phyloP scores from a whole-genome alignment of 192 early-diverging fungal species.

The Podila epicladia region DNA sequence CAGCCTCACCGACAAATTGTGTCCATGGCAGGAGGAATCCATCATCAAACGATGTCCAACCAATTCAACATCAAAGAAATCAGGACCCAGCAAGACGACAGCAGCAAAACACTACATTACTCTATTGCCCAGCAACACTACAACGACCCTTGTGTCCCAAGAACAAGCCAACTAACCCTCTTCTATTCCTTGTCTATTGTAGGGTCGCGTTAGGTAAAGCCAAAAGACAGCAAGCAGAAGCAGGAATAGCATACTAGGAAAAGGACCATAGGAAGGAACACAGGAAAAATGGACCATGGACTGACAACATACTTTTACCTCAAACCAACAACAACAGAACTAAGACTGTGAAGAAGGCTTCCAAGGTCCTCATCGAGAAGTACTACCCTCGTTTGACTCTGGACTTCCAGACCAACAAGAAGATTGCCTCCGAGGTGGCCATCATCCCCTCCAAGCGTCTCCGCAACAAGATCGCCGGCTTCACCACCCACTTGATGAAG shows the following conservation, averaged over 20 bases:
- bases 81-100: neutral
- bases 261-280: neutral
- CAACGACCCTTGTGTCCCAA: neutral
- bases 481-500: conserved; percentile 99
- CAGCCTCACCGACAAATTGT: neutral
- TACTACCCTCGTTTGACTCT: conserved; percentile 99
- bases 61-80: neutral
- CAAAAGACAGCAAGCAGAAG: neutral
- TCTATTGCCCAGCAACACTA: too few relatives aligned
- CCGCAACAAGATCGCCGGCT: conserved; percentile 99
- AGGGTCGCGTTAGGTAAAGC: conserved; percentile 4
- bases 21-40: conserved; percentile 1
- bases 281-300: neutral
- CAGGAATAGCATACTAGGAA: neutral
- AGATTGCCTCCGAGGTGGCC: conserved; percentile 96
- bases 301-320: neutral
- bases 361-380: conserved; percentile 99
- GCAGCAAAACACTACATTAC: too few relatives aligned
- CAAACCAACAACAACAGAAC: conserved; percentile 64
- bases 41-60: conserved; percentile 1
- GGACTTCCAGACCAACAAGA: conserved; percentile 99
- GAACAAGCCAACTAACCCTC: neutral
- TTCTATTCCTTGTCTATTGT: neutral
- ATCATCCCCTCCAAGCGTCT: conserved; percentile 99
- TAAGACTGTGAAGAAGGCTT: conserved; percentile 99